Evolutionary conservation across 2,329 filamentous ascomycete genomes (phyloP), one percentile per base, ranked within the genome.

Genomic region (Epichloe coenophiala): DNA sequence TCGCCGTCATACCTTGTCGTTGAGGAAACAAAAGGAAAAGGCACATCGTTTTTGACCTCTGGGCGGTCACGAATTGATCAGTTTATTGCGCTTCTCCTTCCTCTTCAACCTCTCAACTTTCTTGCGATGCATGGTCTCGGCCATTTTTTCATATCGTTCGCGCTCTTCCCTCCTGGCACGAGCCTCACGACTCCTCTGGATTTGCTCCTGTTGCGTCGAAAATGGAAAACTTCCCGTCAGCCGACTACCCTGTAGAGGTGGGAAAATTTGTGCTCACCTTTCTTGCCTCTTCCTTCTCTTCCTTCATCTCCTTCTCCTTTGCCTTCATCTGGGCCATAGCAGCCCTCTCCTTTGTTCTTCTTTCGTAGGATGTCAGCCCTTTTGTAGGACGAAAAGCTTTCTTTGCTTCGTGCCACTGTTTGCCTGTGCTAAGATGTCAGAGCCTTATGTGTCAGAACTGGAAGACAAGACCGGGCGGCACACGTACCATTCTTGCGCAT

Each of bases 91-190:
- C 83, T 97, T 97, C 75, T 98, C 93, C 68, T 88, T 86, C 64
- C 90, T 80, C 82, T 89, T 95, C 68, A 95, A 70, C 60, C 93
- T 80, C 71, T 98, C 93, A 12, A 97, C 84, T 54, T 90, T 78
- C 77, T 95, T 97, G 69, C 80, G 82, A 72, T 97, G 91, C 93
- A 98, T 97, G 74, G 93, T 97, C 71, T 89, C 88, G 19, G 89
- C 91, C 80, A 98, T 80, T 74, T 90, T 88, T 67, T 89, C 88
- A 65, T 91, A 97, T 58, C 91, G 77, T 62, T 90, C 88, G 68
- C 86, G 89, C 74, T 97, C 93, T 61, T 88, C 90, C 76, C 96
- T 97, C 48, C 84, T 86, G 19, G 81, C 84, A 58, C 88, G 80
- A 68, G 85, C 90, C 56, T 95, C 88, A 62, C 86, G 90, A 63